Evolutionary conservation across 164 flowering plant species (phyloP), one percentile per base, ranked within the genome.

Genomic region (Vitis labrusca): DNA sequence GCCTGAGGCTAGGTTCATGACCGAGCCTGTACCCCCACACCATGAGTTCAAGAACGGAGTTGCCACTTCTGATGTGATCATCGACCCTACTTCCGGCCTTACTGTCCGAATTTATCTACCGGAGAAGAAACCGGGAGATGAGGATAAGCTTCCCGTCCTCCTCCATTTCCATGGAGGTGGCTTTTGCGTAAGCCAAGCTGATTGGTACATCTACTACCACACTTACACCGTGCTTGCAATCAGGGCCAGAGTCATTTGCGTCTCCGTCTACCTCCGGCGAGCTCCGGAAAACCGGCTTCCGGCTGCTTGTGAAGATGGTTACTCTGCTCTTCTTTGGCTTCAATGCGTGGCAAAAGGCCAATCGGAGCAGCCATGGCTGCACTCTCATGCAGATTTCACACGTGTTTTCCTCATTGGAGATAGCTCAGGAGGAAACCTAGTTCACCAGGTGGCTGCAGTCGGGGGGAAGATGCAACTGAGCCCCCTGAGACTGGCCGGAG

Each of bases 121-220:
- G 0, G 89, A 90, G 29, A 23, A 23, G 27, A 23, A 23, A 23
- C 27, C 27, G 27, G 27, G 27, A 23, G 27, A 23, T 23, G 27
- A 23, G 27, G 67, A 66, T 0, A 84, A 79, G 68, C 75, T 92
- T 2, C 97, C 95, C 2, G 48, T 92, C 9, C 2, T 92, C 8
- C 81, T 92, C 44, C 96, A 92, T 61, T 83, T 90, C 65, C 94
- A 88, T 30, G 98, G 98, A 0, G 94, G 96, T 10, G 98, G 98
- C 17, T 92, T 92, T 64, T 90, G 98, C 80, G 80, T 92, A 1
- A 88, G 93, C 85, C 74, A 82, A 37, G 67, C 93, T 3, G 85
- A 86, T 56, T 85, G 88, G 89, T 84, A 55, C 78, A 85, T 88
- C 89, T 92, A 92, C 82, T 85, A 89, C 64, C 53, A 75, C 10